Evolutionary conservation across 495 filamentous ascomycete genomes (phyloP).

Genomic region (Xanthoparmelia taractica): DNA sequence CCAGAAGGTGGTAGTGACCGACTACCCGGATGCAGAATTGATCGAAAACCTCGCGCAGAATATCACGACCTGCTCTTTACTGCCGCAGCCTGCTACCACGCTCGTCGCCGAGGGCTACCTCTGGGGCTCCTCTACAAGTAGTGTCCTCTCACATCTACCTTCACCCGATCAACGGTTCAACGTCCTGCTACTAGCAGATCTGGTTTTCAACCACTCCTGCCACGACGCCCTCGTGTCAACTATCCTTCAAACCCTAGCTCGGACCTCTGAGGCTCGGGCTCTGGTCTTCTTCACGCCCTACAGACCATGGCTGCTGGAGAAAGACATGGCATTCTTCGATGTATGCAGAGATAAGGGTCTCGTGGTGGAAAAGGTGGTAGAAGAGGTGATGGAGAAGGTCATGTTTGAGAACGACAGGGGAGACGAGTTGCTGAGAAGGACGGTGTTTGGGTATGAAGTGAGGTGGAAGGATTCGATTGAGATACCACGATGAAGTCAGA

Average conservation of each 20-base stretch:
- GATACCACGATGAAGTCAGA: neutral
- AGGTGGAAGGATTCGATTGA: constrained; percentile 13
- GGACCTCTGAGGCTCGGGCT: constrained; percentile 49
- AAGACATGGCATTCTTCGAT: constrained; percentile 82
- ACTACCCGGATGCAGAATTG: constrained; percentile 78
- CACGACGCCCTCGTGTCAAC: constrained; percentile 68
- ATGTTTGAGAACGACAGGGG: constrained; percentile 86
- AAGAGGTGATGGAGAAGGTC: constrained; percentile 71
- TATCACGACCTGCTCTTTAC: constrained; percentile 42
- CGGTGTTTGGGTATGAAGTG: constrained; percentile 73
- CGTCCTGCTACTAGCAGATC: constrained; percentile 73
- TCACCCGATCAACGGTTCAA: constrained; percentile 51
- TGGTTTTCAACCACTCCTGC: constrained; percentile 83
- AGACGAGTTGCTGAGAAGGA: constrained; percentile 65
- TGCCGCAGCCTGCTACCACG: constrained; percentile 15
- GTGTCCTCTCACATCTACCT: constrained; percentile 37
- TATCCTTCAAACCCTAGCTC: constrained; percentile 54
- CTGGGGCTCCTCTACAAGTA: constrained; percentile 59
- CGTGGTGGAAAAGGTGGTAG: constrained; percentile 64
- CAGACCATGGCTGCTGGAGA: constrained; percentile 76
- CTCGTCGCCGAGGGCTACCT: constrained; percentile 56
- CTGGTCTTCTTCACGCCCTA: constrained; percentile 92
- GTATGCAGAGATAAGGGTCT: constrained; percentile 60
- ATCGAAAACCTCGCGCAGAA: constrained; percentile 69
- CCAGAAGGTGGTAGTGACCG: constrained; percentile 64